These are phyloP conservation scores for Penicillium sp. DNA, from an alignment of 2,329 filamentous ascomycete genomes.

Conservation along the genomic window DNA sequence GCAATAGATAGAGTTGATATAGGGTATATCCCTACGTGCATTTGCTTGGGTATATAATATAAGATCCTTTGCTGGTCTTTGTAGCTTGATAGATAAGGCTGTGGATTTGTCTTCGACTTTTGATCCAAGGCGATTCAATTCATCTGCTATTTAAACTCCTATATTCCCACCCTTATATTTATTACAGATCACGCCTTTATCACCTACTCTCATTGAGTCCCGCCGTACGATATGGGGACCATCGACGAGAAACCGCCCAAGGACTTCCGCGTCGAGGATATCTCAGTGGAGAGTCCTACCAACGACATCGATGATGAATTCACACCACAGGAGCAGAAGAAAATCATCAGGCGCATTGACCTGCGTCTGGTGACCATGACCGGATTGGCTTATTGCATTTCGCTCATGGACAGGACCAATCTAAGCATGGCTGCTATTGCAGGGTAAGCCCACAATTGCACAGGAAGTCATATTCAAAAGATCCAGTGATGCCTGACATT, in stretches of 20 bases:
- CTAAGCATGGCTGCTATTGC: constrained; percentile 66
- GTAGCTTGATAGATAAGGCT: background rate
- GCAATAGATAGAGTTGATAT: background rate
- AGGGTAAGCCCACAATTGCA: constrained; percentile 43
- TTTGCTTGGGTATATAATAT: background rate
- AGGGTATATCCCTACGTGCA: background rate
- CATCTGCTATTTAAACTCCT: background rate
- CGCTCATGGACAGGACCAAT: constrained; percentile 77
- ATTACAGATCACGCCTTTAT: background rate
- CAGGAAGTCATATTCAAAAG: background rate
- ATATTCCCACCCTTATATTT: no score
- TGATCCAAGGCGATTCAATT: background rate
- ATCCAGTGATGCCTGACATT: constrained; percentile 9
- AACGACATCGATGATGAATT: constrained; percentile 20
- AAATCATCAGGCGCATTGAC: constrained; percentile 70
- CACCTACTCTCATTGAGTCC: background rate
- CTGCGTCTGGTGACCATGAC: constrained; percentile 61
- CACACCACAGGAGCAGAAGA: constrained; percentile 57
- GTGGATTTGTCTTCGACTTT: background rate
- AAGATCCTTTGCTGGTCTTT: background rate
- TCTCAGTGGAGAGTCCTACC: constrained; percentile 3
- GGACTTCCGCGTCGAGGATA: constrained; percentile 21
- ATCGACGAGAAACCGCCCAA: constrained; percentile 17
- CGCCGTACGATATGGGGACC: background rate
- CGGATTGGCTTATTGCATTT: constrained; percentile 70